Percentiles rank a stretch among this genome's conserved stretches.
These are phyloP conservation scores for Leccinum olivaceopallidum DNA, from an alignment of 768 basidiomycete genomes.

Conservation along the genomic window DNA sequence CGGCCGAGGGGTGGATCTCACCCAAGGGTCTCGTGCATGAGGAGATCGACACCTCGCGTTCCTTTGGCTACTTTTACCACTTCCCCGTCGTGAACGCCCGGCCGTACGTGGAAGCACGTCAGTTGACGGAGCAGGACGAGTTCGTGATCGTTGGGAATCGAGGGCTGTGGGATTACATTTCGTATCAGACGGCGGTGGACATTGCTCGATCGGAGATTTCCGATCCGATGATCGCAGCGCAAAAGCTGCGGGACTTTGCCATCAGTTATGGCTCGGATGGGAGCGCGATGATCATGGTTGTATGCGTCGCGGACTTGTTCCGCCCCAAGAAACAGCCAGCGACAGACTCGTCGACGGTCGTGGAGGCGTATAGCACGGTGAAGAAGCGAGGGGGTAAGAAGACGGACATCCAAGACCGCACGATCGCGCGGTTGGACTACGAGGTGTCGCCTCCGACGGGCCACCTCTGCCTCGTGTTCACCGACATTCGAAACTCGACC, in stretches of 20 bases:
- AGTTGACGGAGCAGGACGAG: slow-evolving; percentile 83
- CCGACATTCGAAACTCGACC: slow-evolving; percentile 97
- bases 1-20: slow-evolving; percentile 93
- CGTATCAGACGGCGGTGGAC: slow-evolving; percentile 95
- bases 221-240: slow-evolving; percentile 89
- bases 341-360: slow-evolving; percentile 37
- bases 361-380: slow-evolving; percentile 31
- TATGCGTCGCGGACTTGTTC: slow-evolving; percentile 81
- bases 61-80: slow-evolving; percentile 91
- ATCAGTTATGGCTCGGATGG: slow-evolving; percentile 95
- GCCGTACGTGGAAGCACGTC: slow-evolving; percentile 71
- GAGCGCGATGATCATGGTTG: slow-evolving; percentile 97
- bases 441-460: slow-evolving; percentile 87
- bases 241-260: slow-evolving; percentile 95
- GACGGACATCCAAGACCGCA: slow-evolving; percentile 54
- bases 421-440: slow-evolving; percentile 61
- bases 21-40: slow-evolving; percentile 90
- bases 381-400: slow-evolving; percentile 42
- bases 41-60: slow-evolving; percentile 86
- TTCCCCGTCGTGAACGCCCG: slow-evolving; percentile 89
- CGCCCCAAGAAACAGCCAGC: slow-evolving; percentile 46
- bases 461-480: slow-evolving; percentile 92
- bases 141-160: slow-evolving; percentile 95
- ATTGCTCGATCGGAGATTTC: slow-evolving; percentile 74
- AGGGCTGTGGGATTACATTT: slow-evolving; percentile 92